Base-by-base conservation (phyloP, 805 yeast species). In the Yarrowia osloensis region DNA sequence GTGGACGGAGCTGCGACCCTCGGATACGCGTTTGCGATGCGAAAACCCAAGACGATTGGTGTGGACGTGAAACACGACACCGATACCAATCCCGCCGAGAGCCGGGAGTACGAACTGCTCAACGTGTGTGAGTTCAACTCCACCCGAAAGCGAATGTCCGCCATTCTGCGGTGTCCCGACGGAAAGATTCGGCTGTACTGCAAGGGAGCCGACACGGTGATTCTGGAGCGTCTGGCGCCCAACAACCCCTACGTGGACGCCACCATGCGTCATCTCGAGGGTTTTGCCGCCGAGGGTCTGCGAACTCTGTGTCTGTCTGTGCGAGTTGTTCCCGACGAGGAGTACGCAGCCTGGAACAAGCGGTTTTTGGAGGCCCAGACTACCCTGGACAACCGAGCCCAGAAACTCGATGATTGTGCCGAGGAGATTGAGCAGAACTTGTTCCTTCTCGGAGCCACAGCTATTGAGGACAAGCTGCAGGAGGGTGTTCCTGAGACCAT, bases 401-500 rank as follows among this genome's bases (percentile, higher is more conserved):
- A 86, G 29, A 87, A 86, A 73, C 80, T 96, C 67, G 98, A 93
- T 74, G 90, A 84, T 9, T 96, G 89, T 13, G 98, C 99, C 0
- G 97, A 94, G 73, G 72, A 86, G 66, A 92, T 95, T 69, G 99
- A 95, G 76, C 83, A 81, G 40, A 88, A 90, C 69, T 79, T 95
- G 70, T 88, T 87, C 69, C 78, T 95, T 44, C 79, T 95, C 19
- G 99, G 99, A 44, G 98, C 98, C 1, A 96, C 99, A 40, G 99
- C 99, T 1, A 95, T 95, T 75, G 99, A 95, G 76, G 99, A 95
- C 76, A 94, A 95, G 75, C 81, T 95, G 57, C 99, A 95, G 79
- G 98, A 94, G 68, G 99, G 98, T 46, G 99, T 95, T 22, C 98
- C 99, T 1, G 99, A 95, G 71, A 92, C 99, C 0, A 96, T 95